These are phyloP conservation scores for Rubroboletus satanas DNA, from an alignment of 768 basidiomycete genomes.

Conservation along the genomic window DNA sequence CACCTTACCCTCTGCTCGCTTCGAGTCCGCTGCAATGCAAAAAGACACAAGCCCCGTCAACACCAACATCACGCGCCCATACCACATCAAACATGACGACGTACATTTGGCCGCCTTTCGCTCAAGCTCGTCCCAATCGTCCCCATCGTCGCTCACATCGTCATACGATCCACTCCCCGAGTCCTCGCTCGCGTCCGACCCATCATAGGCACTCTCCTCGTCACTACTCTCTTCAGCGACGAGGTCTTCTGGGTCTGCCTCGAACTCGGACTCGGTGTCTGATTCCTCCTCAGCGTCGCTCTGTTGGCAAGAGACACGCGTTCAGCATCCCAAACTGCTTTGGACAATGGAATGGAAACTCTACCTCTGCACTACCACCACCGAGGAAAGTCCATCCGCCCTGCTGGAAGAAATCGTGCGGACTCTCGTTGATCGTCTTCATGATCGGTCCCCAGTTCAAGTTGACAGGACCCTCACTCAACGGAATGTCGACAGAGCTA, in stretches of 20 bases:
- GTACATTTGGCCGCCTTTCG: constrained; percentile 84
- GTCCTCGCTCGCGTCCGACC: constrained; percentile 49
- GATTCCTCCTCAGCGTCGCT: constrained; percentile 61
- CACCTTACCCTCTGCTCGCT: constrained; percentile 39
- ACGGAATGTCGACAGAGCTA: constrained; percentile 94
- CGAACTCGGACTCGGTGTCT: constrained; percentile 67
- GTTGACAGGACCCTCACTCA: constrained; percentile 95
- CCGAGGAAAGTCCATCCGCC: constrained; percentile 98
- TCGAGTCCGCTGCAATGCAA: constrained; percentile 43
- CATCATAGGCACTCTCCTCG: constrained; percentile 54
- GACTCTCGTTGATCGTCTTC: constrained; percentile 97
- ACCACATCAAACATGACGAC: constrained; percentile 4
- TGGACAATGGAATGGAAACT: constrained; percentile 17
- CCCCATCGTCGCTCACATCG: constrained; percentile 68
- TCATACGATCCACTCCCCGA: constrained; percentile 65
- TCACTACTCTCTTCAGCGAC: constrained; percentile 43
- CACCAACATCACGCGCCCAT: background rate
- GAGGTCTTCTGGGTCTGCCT: constrained; percentile 43
- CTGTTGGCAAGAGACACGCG: constrained; percentile 36
- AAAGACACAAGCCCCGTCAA: background rate
- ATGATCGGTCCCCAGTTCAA: constrained; percentile 98
- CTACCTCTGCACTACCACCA: constrained; percentile 64
- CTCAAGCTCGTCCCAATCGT: constrained; percentile 97
- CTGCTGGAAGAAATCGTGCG: constrained; percentile 90
- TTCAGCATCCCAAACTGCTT: constrained; percentile 27